Evolutionary conservation across 2,329 filamentous ascomycete genomes (phyloP).

Genomic region (Dactylellina parvicollis): DNA sequence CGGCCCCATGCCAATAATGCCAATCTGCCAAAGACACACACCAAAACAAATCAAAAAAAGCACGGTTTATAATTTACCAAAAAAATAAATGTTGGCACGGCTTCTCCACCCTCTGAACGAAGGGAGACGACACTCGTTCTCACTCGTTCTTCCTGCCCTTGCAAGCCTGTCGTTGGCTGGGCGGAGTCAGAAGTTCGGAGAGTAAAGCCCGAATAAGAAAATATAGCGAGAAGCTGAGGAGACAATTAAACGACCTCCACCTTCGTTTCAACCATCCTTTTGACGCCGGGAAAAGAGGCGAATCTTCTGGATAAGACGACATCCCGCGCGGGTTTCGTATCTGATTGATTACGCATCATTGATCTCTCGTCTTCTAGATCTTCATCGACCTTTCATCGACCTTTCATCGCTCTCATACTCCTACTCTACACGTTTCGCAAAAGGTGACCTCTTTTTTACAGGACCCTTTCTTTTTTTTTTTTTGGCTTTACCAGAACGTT

Average conservation of each 20-base stretch:
- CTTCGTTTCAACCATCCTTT: constrained; percentile 22
- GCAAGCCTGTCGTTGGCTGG: constrained; percentile 17
- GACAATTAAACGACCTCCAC: constrained; percentile 30
- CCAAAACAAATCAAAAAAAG: constrained; percentile 7
- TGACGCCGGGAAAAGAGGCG: constrained; percentile 18
- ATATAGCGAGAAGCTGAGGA: constrained; percentile 49
- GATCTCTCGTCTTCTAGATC: background rate
- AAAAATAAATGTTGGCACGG: constrained; percentile 28
- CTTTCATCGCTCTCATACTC: background rate
- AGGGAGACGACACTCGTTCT: constrained; percentile 8
- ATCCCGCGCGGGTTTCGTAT: background rate
- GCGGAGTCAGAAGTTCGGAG: too few species aligned
- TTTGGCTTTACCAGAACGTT: background rate
- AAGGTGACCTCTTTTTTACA: background rate
- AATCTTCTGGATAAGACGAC: constrained; percentile 11
- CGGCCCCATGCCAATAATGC: constrained; percentile 8
- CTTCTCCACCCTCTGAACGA: constrained; percentile 34
- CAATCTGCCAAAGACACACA: background rate
- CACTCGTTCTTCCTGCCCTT: constrained; percentile 19
- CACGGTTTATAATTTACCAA: constrained; percentile 3
- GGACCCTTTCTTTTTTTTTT: background rate
- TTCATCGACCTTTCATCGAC: background rate
- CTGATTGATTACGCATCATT: constrained; percentile 4
- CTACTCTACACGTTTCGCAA: background rate
- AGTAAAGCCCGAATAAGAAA: constrained; percentile 53